These are phyloP conservation scores for Apiospora pterosperma DNA, from an alignment of 2,329 filamentous ascomycete genomes.

Conservation along the genomic window DNA sequence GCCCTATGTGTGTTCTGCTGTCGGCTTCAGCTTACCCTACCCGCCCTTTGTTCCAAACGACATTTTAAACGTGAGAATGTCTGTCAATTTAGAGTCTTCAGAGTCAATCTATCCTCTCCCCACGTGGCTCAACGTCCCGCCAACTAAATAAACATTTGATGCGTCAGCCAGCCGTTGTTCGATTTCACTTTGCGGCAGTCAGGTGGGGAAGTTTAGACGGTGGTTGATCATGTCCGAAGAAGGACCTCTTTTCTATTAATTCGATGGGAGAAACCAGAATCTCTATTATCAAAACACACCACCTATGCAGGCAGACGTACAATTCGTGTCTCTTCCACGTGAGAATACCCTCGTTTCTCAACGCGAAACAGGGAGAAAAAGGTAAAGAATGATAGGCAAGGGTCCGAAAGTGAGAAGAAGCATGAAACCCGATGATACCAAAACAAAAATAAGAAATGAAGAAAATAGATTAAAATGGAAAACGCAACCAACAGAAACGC, in stretches of 20 bases:
- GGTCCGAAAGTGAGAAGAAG: conserved; percentile 22
- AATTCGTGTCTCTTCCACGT: neutral
- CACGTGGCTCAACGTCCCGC: neutral
- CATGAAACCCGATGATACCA: conserved; percentile 8
- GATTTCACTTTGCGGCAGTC: neutral
- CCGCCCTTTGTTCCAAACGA: neutral
- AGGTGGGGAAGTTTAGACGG: neutral
- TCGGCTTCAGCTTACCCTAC: too few relatives aligned
- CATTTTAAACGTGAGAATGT: neutral
- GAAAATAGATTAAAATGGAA: conserved; percentile 4
- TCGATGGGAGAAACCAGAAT: neutral
- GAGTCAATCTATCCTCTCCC: neutral
- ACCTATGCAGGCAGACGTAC: neutral
- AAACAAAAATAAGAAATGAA: conserved; percentile 13
- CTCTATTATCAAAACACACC: neutral
- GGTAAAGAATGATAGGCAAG: conserved; percentile 11
- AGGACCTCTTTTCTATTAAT: neutral
- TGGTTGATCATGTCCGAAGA: neutral
- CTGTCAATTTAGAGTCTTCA: too few relatives aligned
- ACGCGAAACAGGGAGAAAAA: conserved; percentile 1
- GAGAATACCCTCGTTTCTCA: neutral
- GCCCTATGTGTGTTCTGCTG: too few relatives aligned
- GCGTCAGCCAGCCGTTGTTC: neutral
- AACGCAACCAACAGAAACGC: neutral
- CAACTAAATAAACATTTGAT: neutral